phyloP scores from a whole-genome alignment of 345 rosid species.

The Erysimum cheiranthoides region DNA sequence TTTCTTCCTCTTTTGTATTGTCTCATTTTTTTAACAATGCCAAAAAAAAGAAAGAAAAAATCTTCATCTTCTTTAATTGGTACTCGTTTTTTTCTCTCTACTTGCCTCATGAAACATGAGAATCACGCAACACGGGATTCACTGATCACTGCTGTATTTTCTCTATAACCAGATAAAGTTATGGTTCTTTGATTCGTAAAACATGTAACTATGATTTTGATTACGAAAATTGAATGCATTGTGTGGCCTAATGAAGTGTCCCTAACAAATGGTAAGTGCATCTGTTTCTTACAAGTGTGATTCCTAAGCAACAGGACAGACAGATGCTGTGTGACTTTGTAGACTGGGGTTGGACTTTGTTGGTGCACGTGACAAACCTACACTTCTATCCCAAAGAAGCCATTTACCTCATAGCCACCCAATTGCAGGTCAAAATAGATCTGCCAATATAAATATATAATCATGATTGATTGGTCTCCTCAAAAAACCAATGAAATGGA shows the following conservation, averaged over 20 bases:
- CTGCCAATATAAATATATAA: too few relatives aligned
- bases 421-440: not conserved
- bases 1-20: slow-evolving; percentile 12
- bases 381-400: too few relatives aligned
- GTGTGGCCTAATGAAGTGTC: not conserved
- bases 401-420: not conserved
- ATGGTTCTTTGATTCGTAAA: not conserved
- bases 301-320: too few relatives aligned
- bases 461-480: too few relatives aligned
- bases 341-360: too few relatives aligned
- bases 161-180: not conserved
- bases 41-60: not conserved
- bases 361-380: too few relatives aligned
- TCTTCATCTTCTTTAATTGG: slow-evolving; percentile 28
- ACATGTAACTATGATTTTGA: not conserved
- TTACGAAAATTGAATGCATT: not conserved
- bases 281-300: too few relatives aligned
- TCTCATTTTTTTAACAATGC: slow-evolving; percentile 34
- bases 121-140: slow-evolving; percentile 18
- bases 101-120: slow-evolving; percentile 15
- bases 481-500: too few relatives aligned
- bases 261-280: too few relatives aligned
- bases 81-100: not conserved
- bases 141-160: slow-evolving; percentile 7
- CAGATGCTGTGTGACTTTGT: too few relatives aligned